Evolutionary conservation across 768 basidiomycete species (phyloP).

Genomic region (Russula lepida): DNA sequence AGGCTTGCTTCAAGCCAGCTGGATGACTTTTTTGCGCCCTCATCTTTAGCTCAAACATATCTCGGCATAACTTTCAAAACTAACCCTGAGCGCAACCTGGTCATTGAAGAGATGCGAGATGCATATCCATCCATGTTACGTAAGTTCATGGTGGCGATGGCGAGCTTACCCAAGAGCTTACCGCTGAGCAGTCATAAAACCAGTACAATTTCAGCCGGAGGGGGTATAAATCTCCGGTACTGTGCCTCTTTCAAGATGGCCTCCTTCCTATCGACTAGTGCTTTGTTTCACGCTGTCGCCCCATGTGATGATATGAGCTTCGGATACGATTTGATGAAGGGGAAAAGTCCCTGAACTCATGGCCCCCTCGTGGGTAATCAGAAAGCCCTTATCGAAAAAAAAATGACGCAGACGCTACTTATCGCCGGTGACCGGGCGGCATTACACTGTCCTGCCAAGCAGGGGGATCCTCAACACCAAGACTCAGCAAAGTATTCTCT

Average conservation of each 20-base stretch:
- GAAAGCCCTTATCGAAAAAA: background rate
- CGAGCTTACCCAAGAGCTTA: no score
- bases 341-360: background rate
- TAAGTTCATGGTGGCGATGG: background rate
- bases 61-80: background rate
- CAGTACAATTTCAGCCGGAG: background rate
- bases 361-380: background rate
- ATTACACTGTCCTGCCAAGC: background rate
- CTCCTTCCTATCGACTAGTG: background rate
- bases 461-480: background rate
- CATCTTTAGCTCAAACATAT: background rate
- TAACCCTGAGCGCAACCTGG: background rate
- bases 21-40: background rate
- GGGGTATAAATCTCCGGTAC: background rate
- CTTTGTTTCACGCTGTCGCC: background rate
- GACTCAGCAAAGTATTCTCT: background rate
- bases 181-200: background rate
- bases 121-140: background rate
- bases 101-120: background rate
- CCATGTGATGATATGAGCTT: background rate
- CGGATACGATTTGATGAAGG: background rate
- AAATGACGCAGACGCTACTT: background rate
- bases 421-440: slow-evolving; percentile 1
- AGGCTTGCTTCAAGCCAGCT: background rate
- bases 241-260: background rate